Evolutionary conservation across 2,329 filamentous ascomycete species (phyloP).

Genomic region (Onygenales sp.): DNA sequence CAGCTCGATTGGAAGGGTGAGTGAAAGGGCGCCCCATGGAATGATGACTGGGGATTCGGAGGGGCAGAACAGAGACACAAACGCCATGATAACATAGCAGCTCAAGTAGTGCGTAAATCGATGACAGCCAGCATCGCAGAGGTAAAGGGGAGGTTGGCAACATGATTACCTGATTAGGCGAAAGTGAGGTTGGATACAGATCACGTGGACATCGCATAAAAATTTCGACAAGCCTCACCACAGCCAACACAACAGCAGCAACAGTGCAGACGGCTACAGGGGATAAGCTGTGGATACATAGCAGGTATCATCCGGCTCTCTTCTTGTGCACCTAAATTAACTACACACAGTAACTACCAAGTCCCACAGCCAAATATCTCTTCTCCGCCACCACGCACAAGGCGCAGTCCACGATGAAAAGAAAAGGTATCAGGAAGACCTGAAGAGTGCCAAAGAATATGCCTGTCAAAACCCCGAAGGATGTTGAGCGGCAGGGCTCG

Average conservation of each 20-base stretch:
- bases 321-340: too few relatives aligned
- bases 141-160: neutral
- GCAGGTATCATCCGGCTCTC: too few relatives aligned
- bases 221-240: neutral
- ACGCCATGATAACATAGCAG: too few relatives aligned
- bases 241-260: neutral
- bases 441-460: conserved; percentile 41
- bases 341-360: neutral
- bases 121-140: too few relatives aligned
- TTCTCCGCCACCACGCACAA: conserved; percentile 28
- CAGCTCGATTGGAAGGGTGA: neutral
- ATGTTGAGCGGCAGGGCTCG: conserved; percentile 40
- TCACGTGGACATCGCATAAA: neutral
- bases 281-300: too few relatives aligned
- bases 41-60: neutral
- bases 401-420: conserved; percentile 35
- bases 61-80: neutral
- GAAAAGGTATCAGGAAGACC: conserved; percentile 16
- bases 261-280: neutral
- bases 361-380: conserved; percentile 6
- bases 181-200: neutral
- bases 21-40: neutral
- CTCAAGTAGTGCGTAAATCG: too few relatives aligned
- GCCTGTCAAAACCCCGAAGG: conserved; percentile 40
- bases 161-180: neutral